A percentile compares a stretch with the other conserved stretches of the same genome.
phyloP scores from a whole-genome alignment of 805 yeast genomes.

The Schizosaccharomyces pombe region DNA sequence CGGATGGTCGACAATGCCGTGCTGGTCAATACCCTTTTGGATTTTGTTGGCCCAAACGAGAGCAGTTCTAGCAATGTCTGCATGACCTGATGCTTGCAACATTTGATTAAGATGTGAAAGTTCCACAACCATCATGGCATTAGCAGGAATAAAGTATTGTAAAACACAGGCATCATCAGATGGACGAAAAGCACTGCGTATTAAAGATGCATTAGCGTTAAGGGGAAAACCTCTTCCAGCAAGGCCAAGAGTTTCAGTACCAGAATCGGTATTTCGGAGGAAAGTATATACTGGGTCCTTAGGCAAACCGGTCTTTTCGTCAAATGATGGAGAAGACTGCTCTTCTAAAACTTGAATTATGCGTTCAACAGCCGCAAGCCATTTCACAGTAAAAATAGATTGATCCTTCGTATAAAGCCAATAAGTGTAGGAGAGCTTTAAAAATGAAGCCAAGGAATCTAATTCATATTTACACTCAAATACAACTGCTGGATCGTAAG shows the following conservation, averaged over 20 bases:
- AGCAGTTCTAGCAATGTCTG: constrained; percentile 13
- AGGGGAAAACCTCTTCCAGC: constrained; percentile 74
- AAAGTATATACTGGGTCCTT: constrained; percentile 35
- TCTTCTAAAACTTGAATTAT: constrained; percentile 25
- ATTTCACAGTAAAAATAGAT: constrained; percentile 23
- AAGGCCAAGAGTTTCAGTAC: constrained; percentile 60
- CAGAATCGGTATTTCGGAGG: constrained; percentile 48
- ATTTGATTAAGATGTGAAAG: constrained; percentile 20
- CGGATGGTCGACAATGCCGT: constrained; percentile 48
- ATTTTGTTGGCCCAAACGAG: constrained; percentile 22
- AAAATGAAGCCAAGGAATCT: constrained; percentile 64
- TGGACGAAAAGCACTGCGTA: constrained; percentile 71
- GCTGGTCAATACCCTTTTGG: constrained; percentile 30
- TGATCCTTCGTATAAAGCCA: constrained; percentile 30
- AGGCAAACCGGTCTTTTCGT: constrained; percentile 21
- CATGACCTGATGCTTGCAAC: constrained; percentile 13
- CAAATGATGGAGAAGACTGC: constrained; percentile 34
- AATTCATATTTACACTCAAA: constrained; percentile 81
- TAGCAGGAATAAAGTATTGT: constrained; percentile 68
- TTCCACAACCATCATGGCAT: constrained; percentile 51
- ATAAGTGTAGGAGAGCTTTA: constrained; percentile 53
- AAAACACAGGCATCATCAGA: constrained; percentile 68
- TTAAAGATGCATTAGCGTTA: constrained; percentile 38
- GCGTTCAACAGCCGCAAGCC: constrained; percentile 34
- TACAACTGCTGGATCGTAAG: constrained; percentile 44